phyloP scores from a whole-genome alignment of 805 yeast genomes.

The Yamadazyma kitorensis region DNA sequence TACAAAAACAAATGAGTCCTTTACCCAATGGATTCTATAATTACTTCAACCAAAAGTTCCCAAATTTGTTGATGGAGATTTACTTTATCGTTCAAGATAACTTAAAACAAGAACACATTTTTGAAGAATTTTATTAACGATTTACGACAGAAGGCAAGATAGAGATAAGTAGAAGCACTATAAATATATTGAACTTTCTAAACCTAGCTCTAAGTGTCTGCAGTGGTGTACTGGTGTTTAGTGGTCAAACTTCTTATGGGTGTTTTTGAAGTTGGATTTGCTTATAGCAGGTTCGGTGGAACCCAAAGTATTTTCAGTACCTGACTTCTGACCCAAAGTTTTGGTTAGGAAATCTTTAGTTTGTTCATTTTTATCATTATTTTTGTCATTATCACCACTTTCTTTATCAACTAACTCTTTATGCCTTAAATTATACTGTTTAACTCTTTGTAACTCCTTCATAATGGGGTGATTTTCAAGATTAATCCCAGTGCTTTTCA shows the following conservation, averaged over 20 bases:
- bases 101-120: conserved; percentile 61
- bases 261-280: conserved; percentile 33
- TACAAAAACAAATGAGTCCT: conserved; percentile 68
- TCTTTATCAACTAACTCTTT: conserved; percentile 34
- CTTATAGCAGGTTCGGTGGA: conserved; percentile 37
- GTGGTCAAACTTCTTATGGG: conserved; percentile 32
- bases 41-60: conserved; percentile 75
- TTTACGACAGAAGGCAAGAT: no score
- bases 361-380: conserved; percentile 24
- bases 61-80: conserved; percentile 71
- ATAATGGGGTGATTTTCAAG: conserved; percentile 60
- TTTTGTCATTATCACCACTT: conserved; percentile 16
- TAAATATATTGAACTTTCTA: neutral
- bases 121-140: conserved; percentile 36
- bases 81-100: conserved; percentile 59
- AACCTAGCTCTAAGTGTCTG: no score
- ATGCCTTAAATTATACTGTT: conserved; percentile 61
- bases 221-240: no score
- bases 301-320: conserved; percentile 13
- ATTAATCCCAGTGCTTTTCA: conserved; percentile 57
- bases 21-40: conserved; percentile 81
- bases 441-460: conserved; percentile 64
- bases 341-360: conserved; percentile 42
- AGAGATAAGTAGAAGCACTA: no score
- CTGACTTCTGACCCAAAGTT: conserved; percentile 38